Evolutionary conservation across 1,284 basidiomycete genomes (phyloP), one percentile per base, ranked within the genome.

Genomic region (Sphaerobolus stellatus): DNA sequence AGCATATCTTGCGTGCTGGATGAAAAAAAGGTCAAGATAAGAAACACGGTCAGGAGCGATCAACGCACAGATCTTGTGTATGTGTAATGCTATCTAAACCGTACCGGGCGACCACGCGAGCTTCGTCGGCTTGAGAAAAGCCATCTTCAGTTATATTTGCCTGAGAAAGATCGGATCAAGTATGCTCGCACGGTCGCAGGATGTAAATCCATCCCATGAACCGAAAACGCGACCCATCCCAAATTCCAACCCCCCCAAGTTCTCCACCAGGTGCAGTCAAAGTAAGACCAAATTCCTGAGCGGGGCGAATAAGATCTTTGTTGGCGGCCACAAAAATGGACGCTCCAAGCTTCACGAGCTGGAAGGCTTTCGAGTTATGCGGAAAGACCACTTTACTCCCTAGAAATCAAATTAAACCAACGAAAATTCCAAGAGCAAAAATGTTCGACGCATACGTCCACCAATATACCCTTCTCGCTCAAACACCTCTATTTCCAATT

Each of bases 301-400:
- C 80, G 1, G 92, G 92, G 57, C 89, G 83, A 81, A 86, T 85
- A 48, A 94, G 65, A 67, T 95, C 94, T 66, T 83, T 84, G 73
- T 97, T 95, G 4, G 80, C 81, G 48, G 79, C 67, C 4, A 95
- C 88, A 68, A 96, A 98, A 58, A 98, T 90, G 40, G 88, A 91
- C 0, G 88, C 96, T 1, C 96, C 96, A 0, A 96, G 76, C 64
- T 90, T 94, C 33, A 94, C 71, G 2, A 88, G 82, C 27, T 78
- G 75, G 22, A 85, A 73, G 9, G 70, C 75, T 2, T 72, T 65
- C 64, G 96, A 81, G 55, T 80, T 76, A 67, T 95, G 86, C 2
- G 94, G 93, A 61, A 87, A 78, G 1, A 94, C 85, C 8, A 80
- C 77, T 5, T 84, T 92, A 66, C 83, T 88, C 48, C 91, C 90